A percentile compares a stretch with the other conserved stretches of the same genome.
Evolutionary conservation across 2,329 filamentous ascomycete species (phyloP).

Genomic region (Periconia sp.): DNA sequence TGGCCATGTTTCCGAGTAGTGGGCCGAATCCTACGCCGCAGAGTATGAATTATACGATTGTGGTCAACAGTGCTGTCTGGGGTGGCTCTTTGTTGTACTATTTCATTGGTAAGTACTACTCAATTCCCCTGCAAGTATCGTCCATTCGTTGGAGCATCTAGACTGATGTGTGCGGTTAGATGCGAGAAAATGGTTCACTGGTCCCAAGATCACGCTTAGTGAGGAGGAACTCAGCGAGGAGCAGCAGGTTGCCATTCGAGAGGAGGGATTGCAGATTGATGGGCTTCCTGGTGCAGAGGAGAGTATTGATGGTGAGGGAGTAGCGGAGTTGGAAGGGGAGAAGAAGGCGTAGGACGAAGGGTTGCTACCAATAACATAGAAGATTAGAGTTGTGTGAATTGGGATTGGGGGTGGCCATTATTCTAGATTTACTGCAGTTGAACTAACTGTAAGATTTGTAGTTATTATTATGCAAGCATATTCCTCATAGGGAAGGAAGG

Average conservation of each 20-base stretch:
- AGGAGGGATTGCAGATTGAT: slow-evolving; percentile 26
- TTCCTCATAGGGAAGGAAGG: no score
- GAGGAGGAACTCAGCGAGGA: slow-evolving; percentile 21
- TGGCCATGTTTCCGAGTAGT: slow-evolving; percentile 65
- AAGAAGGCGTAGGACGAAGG: no score
- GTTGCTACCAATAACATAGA: no score
- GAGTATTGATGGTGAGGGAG: not conserved
- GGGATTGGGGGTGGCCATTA: no score
- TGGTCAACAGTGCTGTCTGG: slow-evolving; percentile 67
- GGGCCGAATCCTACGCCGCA: slow-evolving; percentile 59
- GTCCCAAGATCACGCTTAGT: slow-evolving; percentile 63
- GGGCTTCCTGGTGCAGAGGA: slow-evolving; percentile 5
- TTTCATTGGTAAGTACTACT: slow-evolving; percentile 17
- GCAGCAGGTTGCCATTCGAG: slow-evolving; percentile 18
- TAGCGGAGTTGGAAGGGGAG: no score
- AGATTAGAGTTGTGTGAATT: no score
- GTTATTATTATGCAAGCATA: no score
- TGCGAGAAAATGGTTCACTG: slow-evolving; percentile 66
- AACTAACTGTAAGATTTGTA: no score
- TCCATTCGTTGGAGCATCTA: no score
- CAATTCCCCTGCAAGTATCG: no score
- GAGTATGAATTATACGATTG: slow-evolving; percentile 69
- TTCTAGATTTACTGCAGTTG: no score
- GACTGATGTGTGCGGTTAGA: slow-evolving; percentile 43
- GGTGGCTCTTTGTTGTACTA: slow-evolving; percentile 63